These are phyloP conservation scores for Flaveria sonorensis DNA, from an alignment of 129 eudicot genomes.

Conservation along the genomic window DNA sequence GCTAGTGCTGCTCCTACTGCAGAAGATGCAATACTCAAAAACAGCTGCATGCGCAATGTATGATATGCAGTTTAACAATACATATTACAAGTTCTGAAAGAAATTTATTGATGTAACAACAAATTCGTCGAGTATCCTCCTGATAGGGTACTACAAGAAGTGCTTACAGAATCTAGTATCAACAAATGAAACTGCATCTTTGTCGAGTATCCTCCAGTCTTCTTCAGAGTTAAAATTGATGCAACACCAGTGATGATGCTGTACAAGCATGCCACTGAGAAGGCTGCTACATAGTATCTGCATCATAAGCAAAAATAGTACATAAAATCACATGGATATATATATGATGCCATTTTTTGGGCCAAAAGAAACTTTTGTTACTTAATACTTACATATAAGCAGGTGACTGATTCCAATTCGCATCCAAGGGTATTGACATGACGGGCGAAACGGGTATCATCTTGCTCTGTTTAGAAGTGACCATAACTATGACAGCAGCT, in stretches of 20 bases:
- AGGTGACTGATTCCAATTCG: constrained; percentile 60
- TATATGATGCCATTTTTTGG: background rate
- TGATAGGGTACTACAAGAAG: no score
- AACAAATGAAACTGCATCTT: constrained; percentile 47
- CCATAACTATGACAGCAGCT: constrained; percentile 57
- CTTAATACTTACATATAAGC: constrained; percentile 65
- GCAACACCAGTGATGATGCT: constrained; percentile 53
- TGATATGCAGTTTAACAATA: no score
- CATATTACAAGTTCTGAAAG: no score
- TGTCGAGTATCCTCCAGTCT: constrained; percentile 40
- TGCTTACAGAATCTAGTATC: constrained; percentile 74
- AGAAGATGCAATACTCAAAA: constrained; percentile 65
- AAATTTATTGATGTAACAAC: no score
- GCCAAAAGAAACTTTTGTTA: background rate
- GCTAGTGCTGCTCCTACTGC: constrained; percentile 77
- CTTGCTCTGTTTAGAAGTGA: constrained; percentile 56
- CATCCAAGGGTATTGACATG: constrained; percentile 19
- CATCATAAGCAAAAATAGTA: constrained; percentile 10
- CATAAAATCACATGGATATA: background rate
- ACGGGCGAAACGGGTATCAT: constrained; percentile 36
- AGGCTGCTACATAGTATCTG: constrained; percentile 83
- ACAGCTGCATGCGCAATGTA: constrained; percentile 44
- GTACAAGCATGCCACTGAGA: constrained; percentile 58
- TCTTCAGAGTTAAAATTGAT: constrained; percentile 38
- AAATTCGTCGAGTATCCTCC: no score